Percentiles rank a stretch among this genome's conserved stretches.
These are phyloP conservation scores for Coemansia sp. DNA, from an alignment of 192 early-diverging fungal species.

Conservation along the genomic window DNA sequence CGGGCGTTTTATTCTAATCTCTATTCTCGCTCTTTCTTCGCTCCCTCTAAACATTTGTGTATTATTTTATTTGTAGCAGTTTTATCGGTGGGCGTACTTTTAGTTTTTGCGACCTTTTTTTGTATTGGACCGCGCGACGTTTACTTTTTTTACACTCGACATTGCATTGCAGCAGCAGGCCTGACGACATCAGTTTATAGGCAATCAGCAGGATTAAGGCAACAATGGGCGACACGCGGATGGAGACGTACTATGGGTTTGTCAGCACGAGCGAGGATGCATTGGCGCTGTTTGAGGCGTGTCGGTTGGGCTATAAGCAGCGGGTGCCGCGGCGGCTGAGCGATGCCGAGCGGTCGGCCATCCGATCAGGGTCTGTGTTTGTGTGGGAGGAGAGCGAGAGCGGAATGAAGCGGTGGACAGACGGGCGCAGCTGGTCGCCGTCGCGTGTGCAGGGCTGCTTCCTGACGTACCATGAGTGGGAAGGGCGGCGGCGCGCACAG, in stretches of 20 bases:
- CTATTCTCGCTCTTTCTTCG: conserved; percentile 1
- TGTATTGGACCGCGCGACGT: neutral
- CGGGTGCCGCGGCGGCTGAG: conserved; percentile 79
- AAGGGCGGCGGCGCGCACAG: conserved; percentile 62
- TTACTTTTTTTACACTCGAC: neutral
- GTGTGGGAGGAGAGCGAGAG: conserved; percentile 90
- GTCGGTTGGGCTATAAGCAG: conserved; percentile 69
- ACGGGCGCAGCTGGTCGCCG: conserved; percentile 87
- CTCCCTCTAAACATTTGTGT: conserved; percentile 2
- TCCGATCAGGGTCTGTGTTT: conserved; percentile 84
- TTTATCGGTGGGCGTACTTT: neutral
- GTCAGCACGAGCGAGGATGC: conserved; percentile 87
- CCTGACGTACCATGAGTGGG: conserved; percentile 84
- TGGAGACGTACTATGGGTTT: conserved; percentile 83
- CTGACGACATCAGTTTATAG: too few relatives aligned
- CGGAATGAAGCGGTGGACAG: conserved; percentile 92
- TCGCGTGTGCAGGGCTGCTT: conserved; percentile 85
- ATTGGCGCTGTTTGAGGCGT: conserved; percentile 86
- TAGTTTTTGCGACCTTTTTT: neutral
- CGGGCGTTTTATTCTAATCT: neutral
- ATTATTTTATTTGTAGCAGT: conserved; percentile 15
- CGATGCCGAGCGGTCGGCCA: conserved; percentile 76
- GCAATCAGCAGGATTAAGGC: neutral
- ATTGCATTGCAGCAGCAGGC: too few relatives aligned
- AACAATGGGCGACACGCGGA: conserved; percentile 53